These are phyloP conservation scores for Aspergillus mulundensis DNA, from an alignment of 495 filamentous ascomycete genomes.

Conservation along the genomic window DNA sequence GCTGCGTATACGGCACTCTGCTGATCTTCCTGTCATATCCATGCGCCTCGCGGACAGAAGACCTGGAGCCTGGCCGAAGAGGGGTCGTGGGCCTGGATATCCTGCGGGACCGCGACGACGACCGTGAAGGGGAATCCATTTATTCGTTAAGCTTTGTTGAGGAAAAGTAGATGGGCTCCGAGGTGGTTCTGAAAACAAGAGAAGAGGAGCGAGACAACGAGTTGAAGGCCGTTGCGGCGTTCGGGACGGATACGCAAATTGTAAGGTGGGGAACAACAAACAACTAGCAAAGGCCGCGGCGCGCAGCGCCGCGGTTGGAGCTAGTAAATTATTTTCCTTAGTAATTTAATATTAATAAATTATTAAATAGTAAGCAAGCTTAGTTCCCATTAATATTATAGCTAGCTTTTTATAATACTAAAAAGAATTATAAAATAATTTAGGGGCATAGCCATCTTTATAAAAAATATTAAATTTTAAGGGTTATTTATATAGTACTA, in stretches of 20 bases:
- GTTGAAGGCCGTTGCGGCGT: background rate
- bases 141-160: background rate
- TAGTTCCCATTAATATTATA: no score
- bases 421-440: no score
- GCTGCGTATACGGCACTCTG: conserved; percentile 47
- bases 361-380: no score
- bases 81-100: conserved; percentile 87
- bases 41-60: conserved; percentile 72
- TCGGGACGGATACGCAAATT: conserved; percentile 12
- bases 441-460: no score
- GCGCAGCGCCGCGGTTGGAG: no score
- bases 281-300: no score
- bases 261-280: conserved; percentile 7
- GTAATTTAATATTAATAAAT: no score
- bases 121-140: conserved; percentile 38
- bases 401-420: no score
- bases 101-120: conserved; percentile 39
- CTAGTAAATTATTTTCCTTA: no score
- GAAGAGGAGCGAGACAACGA: background rate
- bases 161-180: background rate
- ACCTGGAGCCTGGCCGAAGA: conserved; percentile 84
- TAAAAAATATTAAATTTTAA: no score
- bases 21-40: conserved; percentile 46
- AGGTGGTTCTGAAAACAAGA: conserved; percentile 2
- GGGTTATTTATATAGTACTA: no score